phyloP scores from a whole-genome alignment of 2,329 filamentous ascomycete species.

The Pezicula neosporulosa region DNA sequence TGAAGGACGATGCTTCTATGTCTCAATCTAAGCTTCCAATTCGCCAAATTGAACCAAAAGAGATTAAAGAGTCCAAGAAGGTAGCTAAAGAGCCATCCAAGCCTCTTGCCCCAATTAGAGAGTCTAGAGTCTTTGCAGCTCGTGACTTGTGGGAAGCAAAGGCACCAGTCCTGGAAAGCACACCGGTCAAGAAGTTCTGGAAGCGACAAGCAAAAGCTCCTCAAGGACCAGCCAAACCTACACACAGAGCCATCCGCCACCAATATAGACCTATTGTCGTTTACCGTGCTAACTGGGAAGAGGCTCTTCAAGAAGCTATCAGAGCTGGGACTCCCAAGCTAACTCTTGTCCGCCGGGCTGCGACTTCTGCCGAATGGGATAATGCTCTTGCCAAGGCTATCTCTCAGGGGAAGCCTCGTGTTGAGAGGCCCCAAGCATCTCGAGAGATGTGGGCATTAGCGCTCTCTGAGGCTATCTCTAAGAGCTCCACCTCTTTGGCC shows the following conservation, averaged over 20 bases:
- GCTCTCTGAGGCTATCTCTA: neutral
- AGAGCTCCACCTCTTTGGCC: neutral
- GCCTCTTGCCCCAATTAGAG: conserved; percentile 13
- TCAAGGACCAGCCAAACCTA: neutral
- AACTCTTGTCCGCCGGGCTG: neutral
- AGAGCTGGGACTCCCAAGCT: conserved; percentile 8
- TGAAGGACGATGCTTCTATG: neutral
- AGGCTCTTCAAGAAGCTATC: conserved; percentile 21
- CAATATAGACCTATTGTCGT: conserved; percentile 10
- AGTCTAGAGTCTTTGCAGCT: conserved; percentile 22
- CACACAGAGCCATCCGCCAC: conserved; percentile 12
- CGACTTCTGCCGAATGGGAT: neutral
- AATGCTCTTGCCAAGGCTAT: neutral
- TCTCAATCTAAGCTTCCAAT: conserved; percentile 1
- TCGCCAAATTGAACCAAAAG: neutral
- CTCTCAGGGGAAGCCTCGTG: neutral
- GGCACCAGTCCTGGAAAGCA: conserved; percentile 8
- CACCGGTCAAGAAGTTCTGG: conserved; percentile 10
- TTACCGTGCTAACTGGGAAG: conserved; percentile 18
- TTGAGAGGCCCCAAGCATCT: neutral
- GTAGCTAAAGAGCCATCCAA: conserved; percentile 6
- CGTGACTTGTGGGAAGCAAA: conserved; percentile 20
- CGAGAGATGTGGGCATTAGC: neutral
- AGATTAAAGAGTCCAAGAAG: conserved; percentile 13
- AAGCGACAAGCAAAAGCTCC: conserved; percentile 2